Evolutionary conservation across 441 rosid species (phyloP).

Genomic region (Gossypium gossypioides): DNA sequence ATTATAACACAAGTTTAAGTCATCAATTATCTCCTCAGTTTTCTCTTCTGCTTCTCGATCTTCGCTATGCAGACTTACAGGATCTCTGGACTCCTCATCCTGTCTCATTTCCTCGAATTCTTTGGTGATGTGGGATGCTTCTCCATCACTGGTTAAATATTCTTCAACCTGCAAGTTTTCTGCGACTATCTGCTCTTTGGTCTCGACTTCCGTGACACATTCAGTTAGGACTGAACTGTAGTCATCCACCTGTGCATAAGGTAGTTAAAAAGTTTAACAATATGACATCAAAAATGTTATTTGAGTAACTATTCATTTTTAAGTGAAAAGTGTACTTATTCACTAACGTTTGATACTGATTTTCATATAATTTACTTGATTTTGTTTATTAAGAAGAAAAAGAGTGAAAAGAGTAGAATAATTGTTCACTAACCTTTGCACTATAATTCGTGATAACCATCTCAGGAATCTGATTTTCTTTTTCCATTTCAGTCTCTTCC

Average conservation of each 20-base stretch:
- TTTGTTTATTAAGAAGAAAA: not conserved
- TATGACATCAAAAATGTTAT: too few species aligned
- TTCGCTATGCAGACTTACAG: not conserved
- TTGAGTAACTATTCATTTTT: too few species aligned
- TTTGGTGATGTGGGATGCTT: constrained; percentile 8
- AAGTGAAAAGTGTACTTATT: too few species aligned
- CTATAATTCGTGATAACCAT: not conserved
- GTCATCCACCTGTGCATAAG: constrained; percentile 28
- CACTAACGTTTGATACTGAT: not conserved
- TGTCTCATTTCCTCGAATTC: constrained; percentile 13
- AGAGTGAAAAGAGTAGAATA: not conserved
- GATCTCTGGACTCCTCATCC: constrained; percentile 8
- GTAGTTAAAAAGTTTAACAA: not conserved
- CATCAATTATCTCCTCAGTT: constrained; percentile 14
- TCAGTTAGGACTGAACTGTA: not conserved
- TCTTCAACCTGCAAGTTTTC: constrained; percentile 6
- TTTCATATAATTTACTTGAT: not conserved
- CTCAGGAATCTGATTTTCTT: not conserved
- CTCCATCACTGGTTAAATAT: constrained; percentile 9
- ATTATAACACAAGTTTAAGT: not conserved
- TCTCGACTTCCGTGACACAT: constrained; percentile 10
- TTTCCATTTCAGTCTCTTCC: constrained; percentile 19
- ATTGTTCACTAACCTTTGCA: not conserved
- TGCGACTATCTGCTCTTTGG: constrained; percentile 18
- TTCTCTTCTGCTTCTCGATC: constrained; percentile 17